These are phyloP conservation scores for Calamus simplicifolius DNA, from an alignment of 176 grass and related monocot species.

Conservation along the genomic window DNA sequence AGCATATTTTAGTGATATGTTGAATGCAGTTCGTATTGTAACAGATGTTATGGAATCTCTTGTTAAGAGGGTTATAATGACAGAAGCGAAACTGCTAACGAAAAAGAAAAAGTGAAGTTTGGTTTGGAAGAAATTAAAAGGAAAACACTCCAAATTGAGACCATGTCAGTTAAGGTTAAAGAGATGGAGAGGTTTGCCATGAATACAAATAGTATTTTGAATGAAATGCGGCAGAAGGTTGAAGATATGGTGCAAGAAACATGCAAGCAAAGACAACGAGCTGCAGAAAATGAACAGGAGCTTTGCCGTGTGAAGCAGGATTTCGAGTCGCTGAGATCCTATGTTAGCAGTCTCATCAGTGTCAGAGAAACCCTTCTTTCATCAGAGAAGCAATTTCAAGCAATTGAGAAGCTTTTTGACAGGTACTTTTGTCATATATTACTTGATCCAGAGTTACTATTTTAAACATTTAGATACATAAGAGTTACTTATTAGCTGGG, in stretches of 20 bases:
- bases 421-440: slow-evolving; percentile 28
- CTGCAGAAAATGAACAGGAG: slow-evolving; percentile 81
- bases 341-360: slow-evolving; percentile 72
- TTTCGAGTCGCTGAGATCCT: slow-evolving; percentile 76
- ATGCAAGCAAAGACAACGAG: slow-evolving; percentile 60
- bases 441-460: background rate
- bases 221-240: slow-evolving; percentile 76
- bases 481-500: too few relatives aligned
- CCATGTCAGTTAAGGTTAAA: slow-evolving; percentile 58
- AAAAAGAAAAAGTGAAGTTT: slow-evolving; percentile 76
- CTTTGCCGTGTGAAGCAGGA: slow-evolving; percentile 84
- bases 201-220: slow-evolving; percentile 57
- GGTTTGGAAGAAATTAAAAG: slow-evolving; percentile 75
- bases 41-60: slow-evolving; percentile 69
- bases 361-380: slow-evolving; percentile 85
- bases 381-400: slow-evolving; percentile 79
- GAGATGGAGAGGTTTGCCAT: slow-evolving; percentile 95
- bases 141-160: slow-evolving; percentile 75
- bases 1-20: slow-evolving; percentile 37
- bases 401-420: slow-evolving; percentile 86
- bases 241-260: slow-evolving; percentile 95
- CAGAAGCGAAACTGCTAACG: slow-evolving; percentile 49
- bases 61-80: slow-evolving; percentile 70
- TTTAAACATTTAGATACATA: too few relatives aligned
- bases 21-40: slow-evolving; percentile 54